These are phyloP conservation scores for Bondarzewia mesenterica DNA, from an alignment of 1,284 basidiomycete species.

Conservation along the genomic window DNA sequence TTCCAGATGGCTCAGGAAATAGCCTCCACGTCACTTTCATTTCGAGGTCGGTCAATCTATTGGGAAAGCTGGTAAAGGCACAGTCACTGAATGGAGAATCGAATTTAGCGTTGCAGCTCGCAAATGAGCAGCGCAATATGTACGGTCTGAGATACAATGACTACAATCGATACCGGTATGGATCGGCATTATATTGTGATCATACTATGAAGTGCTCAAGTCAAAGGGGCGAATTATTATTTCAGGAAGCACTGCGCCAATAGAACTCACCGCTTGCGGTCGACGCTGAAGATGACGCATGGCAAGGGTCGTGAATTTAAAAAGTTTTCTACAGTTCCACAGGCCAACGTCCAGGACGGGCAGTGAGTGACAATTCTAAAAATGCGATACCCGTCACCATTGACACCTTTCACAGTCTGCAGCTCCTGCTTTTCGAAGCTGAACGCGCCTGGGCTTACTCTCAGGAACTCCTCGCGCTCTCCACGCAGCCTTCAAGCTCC, in stretches of 20 bases:
- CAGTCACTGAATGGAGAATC: too few species aligned
- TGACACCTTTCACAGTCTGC: constrained; percentile 43
- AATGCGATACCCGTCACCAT: not conserved
- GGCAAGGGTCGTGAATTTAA: constrained; percentile 89
- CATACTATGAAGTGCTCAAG: not conserved
- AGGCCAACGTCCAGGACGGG: constrained; percentile 65
- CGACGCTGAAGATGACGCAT: constrained; percentile 78
- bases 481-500: constrained; percentile 45
- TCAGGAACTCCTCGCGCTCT: constrained; percentile 63
- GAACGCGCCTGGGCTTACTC: constrained; percentile 91
- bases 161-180: constrained; percentile 74
- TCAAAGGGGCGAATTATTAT: too few species aligned
- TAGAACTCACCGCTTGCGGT: constrained; percentile 82
- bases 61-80: too few species aligned
- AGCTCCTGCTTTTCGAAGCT: constrained; percentile 80
- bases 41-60: constrained; percentile 1
- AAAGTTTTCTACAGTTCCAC: constrained; percentile 58
- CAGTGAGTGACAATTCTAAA: constrained; percentile 52
- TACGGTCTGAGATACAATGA: constrained; percentile 91
- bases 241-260: constrained; percentile 84
- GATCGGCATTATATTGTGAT: not conserved
- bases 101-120: constrained; percentile 65
- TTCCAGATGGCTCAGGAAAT: not conserved
- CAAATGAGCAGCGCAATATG: constrained; percentile 84
- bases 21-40: not conserved